Base-by-base conservation (phyloP, 345 rosid species). In the Diplotaxis tenuifolia region DNA sequence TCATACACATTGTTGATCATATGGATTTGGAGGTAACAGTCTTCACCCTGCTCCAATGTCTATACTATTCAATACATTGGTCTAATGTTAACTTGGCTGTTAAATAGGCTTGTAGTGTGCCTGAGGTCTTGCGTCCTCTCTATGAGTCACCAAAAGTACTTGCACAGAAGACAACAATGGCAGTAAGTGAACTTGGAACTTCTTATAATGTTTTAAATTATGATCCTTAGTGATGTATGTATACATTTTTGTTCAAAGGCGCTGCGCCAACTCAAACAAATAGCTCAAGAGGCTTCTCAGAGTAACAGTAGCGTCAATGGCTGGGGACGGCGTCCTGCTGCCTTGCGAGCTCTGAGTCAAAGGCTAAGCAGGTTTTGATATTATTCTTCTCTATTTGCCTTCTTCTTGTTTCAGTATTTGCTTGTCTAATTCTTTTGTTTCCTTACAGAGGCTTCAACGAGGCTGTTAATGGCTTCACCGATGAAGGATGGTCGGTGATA, bases 271-370 rank as follows among this genome's bases (percentile, higher is more conserved):
- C 89, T 92, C 65, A 88, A 94, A 80, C 98, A 96, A 83, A 88
- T 96, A 61, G 91, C 96, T 25, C 97, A 87, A 80, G 99, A 96
- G 82, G 86, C 82, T 79, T 81, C 96, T 59, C 99, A 89, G 80
- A 74, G 97, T 68, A 90, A 80, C 71, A 88, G 84, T 68, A 84
- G 87, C 63, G 89, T 85, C 38, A 83, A 88, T 75, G 93, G 91
- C 62, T 92, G 97, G 96, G 98, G 98, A 14, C 83, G 98, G 28
- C 91, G 96, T 28, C 99, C 99, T 20, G 98, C 97, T 71, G 99
- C 98, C 5, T 80, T 96, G 65, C 82, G 98, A 70, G 93, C 93
- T 53, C 84, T 96, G 76, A 90, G 95, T 83, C 98, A 96, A 83
- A 86, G 98, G 83, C 82, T 96, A 76, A 96, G 97, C 95, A 92